phyloP scores from a whole-genome alignment of 805 yeast genomes.

The Metschnikowia proteae region DNA sequence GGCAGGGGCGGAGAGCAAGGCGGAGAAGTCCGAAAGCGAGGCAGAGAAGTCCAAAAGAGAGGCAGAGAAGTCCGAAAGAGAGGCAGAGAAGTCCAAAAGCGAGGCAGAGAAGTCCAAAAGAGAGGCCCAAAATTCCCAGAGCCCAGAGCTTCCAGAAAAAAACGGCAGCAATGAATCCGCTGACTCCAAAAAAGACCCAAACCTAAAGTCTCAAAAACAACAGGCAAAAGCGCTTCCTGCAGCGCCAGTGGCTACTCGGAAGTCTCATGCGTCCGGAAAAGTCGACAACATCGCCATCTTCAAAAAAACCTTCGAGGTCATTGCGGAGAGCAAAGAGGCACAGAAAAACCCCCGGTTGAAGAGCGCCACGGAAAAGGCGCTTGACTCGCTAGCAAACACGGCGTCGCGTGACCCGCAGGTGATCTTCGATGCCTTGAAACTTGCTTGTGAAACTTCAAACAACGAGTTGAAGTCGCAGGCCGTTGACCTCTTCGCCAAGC shows the following conservation, averaged over 20 bases:
- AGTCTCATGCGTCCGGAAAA: slow-evolving; percentile 9
- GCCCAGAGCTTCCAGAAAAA: no score
- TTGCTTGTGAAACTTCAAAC: slow-evolving; percentile 66
- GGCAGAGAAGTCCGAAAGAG: no score
- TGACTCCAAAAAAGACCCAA: not conserved
- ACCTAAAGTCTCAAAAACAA: not conserved
- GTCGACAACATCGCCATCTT: slow-evolving; percentile 30
- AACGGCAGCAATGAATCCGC: not conserved
- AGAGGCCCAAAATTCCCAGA: no score
- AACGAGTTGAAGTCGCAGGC: slow-evolving; percentile 68
- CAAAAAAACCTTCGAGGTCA: slow-evolving; percentile 55
- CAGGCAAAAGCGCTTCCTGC: not conserved
- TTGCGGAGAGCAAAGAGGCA: slow-evolving; percentile 59
- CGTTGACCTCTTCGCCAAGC: slow-evolving; percentile 80
- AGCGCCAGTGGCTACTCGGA: not conserved
- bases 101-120: no score
- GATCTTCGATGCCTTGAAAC: slow-evolving; percentile 76
- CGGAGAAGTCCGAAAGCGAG: no score
- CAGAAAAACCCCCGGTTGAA: slow-evolving; percentile 46
- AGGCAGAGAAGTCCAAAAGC: no score
- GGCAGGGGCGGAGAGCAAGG: not conserved
- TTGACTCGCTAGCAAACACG: slow-evolving; percentile 36
- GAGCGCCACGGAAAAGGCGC: slow-evolving; percentile 35
- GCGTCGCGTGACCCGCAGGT: slow-evolving; percentile 43
- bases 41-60: no score